These are phyloP conservation scores for Letharia lupina DNA, from an alignment of 495 filamentous ascomycete genomes.

Conservation along the genomic window DNA sequence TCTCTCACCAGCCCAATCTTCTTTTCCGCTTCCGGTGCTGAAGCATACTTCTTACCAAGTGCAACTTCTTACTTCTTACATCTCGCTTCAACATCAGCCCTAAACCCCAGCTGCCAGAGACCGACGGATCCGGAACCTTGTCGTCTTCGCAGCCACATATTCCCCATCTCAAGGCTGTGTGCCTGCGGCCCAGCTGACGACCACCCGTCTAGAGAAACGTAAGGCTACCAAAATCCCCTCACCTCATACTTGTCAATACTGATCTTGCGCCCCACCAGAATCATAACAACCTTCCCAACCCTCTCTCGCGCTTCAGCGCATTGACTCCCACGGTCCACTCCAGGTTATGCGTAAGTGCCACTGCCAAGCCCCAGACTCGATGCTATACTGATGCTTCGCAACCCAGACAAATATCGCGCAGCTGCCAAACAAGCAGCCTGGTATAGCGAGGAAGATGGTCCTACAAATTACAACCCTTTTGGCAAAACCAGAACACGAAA, in stretches of 20 bases:
- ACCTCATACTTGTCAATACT: neutral
- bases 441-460: slow-evolving; percentile 38
- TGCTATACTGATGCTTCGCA: slow-evolving; percentile 5
- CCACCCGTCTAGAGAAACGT: neutral
- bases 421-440: slow-evolving; percentile 40
- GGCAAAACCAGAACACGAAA: slow-evolving; percentile 20
- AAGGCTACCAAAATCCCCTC: neutral
- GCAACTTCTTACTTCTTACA: neutral
- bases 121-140: neutral
- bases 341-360: slow-evolving; percentile 22
- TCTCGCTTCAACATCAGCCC: neutral
- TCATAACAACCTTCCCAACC: slow-evolving; percentile 1
- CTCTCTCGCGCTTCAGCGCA: slow-evolving; percentile 8
- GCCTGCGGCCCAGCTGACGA: neutral
- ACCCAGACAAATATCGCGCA: slow-evolving; percentile 39
- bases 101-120: neutral
- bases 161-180: neutral
- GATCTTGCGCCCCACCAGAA: neutral
- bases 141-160: neutral
- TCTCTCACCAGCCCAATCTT: neutral
- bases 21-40: neutral
- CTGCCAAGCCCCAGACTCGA: neutral
- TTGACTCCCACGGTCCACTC: neutral
- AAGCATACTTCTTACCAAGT: neutral
- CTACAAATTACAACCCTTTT: slow-evolving; percentile 40